Base-by-base conservation (phyloP, 768 basidiomycete species). In the Dentipellis sp. region DNA sequence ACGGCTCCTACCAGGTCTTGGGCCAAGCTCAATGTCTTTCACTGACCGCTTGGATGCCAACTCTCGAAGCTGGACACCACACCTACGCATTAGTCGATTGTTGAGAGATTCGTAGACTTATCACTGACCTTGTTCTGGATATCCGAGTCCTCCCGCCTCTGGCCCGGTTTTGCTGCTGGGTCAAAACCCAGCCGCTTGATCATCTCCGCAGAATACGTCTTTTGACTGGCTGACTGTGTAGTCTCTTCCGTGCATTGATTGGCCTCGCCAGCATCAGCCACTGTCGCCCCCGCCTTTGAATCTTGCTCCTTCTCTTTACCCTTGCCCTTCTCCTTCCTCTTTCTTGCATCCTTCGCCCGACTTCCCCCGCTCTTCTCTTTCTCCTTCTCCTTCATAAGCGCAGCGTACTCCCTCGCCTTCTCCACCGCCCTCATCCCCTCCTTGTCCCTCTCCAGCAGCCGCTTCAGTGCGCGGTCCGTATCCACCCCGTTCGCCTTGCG, bases 121-220 rank as follows among this genome's bases (percentile, higher is more conserved):
- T 42, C 21, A 54, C 72, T 23, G 42, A 87, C 88, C 79, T 90
- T 87, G 57, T 77, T 76, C 66, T 80, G 76, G 19, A 77, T 67
- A 10, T 69, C 72, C 9, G 68, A 63, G 49, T 72, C 71, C 21
- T 51, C 64, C 56, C 72, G 74, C 40, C 71, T 69, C 40, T 73
- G 75, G 1, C 81, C 81, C 45, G 72, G 67, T 63, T 82, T 84
- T 8, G 74, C 64, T 2, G 82, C 80, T 22, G 91, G 91, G 68
- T 93, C 88, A 57, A 92, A 93, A 1, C 91, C 91, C 3, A 93
- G 73, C 4, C 78, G 74, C 64, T 84, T 84, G 64, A 93, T 81
- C 21, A 87, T 67, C 51, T 74, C 73, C 0, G 84, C 82, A 39
- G 84, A 83, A 66, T 86, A 92, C 1, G 80, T 77, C 7, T 45